Percentiles rank a stretch among this genome's conserved stretches.
phyloP scores from a whole-genome alignment of 2,329 filamentous ascomycete genomes.

The Pseudopithomyces maydicus region DNA sequence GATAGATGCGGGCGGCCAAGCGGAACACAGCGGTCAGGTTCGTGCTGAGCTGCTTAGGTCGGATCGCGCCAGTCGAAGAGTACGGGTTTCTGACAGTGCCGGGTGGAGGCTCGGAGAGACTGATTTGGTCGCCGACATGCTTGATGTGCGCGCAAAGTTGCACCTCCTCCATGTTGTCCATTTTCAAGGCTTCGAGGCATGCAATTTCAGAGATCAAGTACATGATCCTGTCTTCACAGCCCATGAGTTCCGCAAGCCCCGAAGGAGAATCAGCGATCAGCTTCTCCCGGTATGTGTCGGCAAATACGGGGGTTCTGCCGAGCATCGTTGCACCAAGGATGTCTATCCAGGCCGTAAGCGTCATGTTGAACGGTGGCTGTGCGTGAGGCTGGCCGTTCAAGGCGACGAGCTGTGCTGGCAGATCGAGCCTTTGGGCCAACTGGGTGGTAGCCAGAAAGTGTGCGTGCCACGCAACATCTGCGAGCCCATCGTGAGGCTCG shows the following conservation, averaged over 20 bases:
- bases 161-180: conserved; percentile 77
- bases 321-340: conserved; percentile 94
- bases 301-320: conserved; percentile 82
- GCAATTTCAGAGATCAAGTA: conserved; percentile 97
- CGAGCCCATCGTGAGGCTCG: conserved; percentile 57
- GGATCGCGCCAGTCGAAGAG: conserved; percentile 71
- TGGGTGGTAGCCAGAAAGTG: conserved; percentile 92
- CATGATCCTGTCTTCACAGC: conserved; percentile 96
- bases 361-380: conserved; percentile 92
- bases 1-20: conserved; percentile 89
- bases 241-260: conserved; percentile 91
- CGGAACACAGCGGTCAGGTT: conserved; percentile 94
- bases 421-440: conserved; percentile 82
- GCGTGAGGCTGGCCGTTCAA: conserved; percentile 60
- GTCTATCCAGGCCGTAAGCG: conserved; percentile 91
- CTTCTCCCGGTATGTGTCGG: conserved; percentile 94
- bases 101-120: conserved; percentile 71
- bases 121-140: conserved; percentile 85
- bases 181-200: conserved; percentile 88
- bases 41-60: conserved; percentile 79
- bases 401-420: conserved; percentile 70
- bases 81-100: conserved; percentile 57
- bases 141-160: conserved; percentile 87
- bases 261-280: conserved; percentile 70
- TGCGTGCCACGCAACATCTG: conserved; percentile 95